A percentile compares a stretch with the other conserved stretches of the same genome.
These are phyloP conservation scores for Diaporthe citri DNA, from an alignment of 2,329 filamentous ascomycete genomes.

Conservation along the genomic window DNA sequence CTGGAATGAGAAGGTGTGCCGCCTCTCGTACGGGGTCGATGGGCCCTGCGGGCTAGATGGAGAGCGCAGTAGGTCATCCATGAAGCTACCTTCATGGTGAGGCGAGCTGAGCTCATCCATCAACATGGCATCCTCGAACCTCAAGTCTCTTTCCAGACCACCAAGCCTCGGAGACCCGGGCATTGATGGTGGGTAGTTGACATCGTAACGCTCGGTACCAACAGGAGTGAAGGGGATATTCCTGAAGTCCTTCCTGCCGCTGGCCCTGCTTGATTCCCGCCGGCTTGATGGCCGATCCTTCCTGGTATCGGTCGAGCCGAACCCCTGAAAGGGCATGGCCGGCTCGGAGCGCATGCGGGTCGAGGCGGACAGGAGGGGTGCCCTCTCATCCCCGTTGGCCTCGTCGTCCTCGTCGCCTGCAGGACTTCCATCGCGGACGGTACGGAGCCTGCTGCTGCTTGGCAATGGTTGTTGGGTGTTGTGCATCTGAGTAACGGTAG, in stretches of 20 bases:
- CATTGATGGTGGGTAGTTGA: slow-evolving; percentile 78
- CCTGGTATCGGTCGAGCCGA: slow-evolving; percentile 58
- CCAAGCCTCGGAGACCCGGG: slow-evolving; percentile 71
- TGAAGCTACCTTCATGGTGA: slow-evolving; percentile 33
- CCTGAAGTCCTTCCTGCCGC: slow-evolving; percentile 56
- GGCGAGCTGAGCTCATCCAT: slow-evolving; percentile 69
- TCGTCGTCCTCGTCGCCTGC: slow-evolving; percentile 64
- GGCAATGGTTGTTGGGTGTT: slow-evolving; percentile 48
- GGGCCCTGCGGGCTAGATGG: slow-evolving; percentile 32
- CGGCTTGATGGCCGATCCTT: slow-evolving; percentile 53
- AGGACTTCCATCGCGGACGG: slow-evolving; percentile 52
- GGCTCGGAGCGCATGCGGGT: slow-evolving; percentile 52
- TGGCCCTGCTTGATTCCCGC: slow-evolving; percentile 65
- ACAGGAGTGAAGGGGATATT: slow-evolving; percentile 43
- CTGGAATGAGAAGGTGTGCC: slow-evolving; percentile 71
- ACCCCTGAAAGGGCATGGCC: slow-evolving; percentile 48
- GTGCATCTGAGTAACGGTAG: slow-evolving; percentile 57
- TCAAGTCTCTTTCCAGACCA: slow-evolving; percentile 64
- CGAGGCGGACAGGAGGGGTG: slow-evolving; percentile 65
- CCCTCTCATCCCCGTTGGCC: slow-evolving; percentile 60
- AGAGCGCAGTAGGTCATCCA: slow-evolving; percentile 24
- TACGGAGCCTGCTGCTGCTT: slow-evolving; percentile 44
- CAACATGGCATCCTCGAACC: slow-evolving; percentile 78
- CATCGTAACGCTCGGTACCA: slow-evolving; percentile 65
- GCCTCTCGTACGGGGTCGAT: slow-evolving; percentile 51